Percentiles rank a stretch among this genome's conserved stretches.
phyloP scores from a whole-genome alignment of 345 rosid species.

The Rhodamnia argentea region DNA sequence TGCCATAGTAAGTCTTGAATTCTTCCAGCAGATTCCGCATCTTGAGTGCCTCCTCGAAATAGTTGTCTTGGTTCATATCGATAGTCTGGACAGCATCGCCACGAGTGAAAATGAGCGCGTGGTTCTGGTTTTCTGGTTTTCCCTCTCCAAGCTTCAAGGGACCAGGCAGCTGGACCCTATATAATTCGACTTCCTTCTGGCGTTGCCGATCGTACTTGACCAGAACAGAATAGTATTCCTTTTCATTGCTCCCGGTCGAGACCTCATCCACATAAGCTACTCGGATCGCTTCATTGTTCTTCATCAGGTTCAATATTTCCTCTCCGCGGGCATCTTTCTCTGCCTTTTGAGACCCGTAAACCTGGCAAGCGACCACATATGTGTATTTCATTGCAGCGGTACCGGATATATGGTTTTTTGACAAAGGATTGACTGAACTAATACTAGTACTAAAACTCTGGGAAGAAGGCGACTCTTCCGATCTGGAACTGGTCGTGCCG shows the following conservation, averaged over 20 bases:
- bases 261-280: slow-evolving; percentile 95
- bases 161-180: slow-evolving; percentile 83
- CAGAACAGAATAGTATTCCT: slow-evolving; percentile 75
- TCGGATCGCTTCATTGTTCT: slow-evolving; percentile 74
- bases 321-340: slow-evolving; percentile 70
- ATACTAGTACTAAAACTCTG: slow-evolving; percentile 37
- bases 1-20: slow-evolving; percentile 7
- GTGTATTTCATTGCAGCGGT: slow-evolving; percentile 73
- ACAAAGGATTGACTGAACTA: slow-evolving; percentile 42
- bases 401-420: slow-evolving; percentile 64
- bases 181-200: slow-evolving; percentile 74
- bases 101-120: slow-evolving; percentile 80
- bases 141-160: slow-evolving; percentile 97
- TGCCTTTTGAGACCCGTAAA: slow-evolving; percentile 80
- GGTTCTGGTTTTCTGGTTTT: slow-evolving; percentile 96
- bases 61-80: slow-evolving; percentile 95
- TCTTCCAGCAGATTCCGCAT: slow-evolving; percentile 91
- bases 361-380: slow-evolving; percentile 86
- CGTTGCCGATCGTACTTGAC: slow-evolving; percentile 71
- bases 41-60: slow-evolving; percentile 93
- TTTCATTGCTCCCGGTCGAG: slow-evolving; percentile 39
- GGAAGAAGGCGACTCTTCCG: slow-evolving; percentile 24
- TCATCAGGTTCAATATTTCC: slow-evolving; percentile 69
- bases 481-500: background rate
- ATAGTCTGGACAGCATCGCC: slow-evolving; percentile 95